phyloP scores from a whole-genome alignment of 148 eudicot genomes.

The Arbutus unedo region DNA sequence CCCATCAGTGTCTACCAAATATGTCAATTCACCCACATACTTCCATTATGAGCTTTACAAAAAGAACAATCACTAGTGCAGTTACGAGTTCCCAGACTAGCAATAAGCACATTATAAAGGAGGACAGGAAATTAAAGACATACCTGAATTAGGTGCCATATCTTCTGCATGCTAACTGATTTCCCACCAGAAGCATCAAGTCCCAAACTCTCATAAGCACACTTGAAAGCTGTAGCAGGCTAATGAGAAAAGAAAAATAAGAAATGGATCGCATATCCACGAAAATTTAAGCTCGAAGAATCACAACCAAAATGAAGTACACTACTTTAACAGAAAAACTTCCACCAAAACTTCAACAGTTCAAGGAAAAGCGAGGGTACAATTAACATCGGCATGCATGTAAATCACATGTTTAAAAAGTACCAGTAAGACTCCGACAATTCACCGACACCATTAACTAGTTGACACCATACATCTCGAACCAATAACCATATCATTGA shows the following conservation, averaged over 20 bases:
- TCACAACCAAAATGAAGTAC: not conserved
- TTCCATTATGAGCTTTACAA: slow-evolving; percentile 1
- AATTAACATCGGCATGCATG: not conserved
- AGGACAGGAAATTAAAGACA: not conserved
- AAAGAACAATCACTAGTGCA: slow-evolving; percentile 15
- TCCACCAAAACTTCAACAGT: not conserved
- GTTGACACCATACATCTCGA: not conserved
- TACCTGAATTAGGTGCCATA: slow-evolving; percentile 93
- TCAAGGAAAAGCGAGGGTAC: not conserved
- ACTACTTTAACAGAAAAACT: slow-evolving; percentile 5
- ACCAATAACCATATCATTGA: not conserved
- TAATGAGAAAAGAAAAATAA: slow-evolving; percentile 20
- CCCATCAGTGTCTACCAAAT: slow-evolving; percentile 61
- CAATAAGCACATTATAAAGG: slow-evolving; percentile 1
- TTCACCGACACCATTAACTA: slow-evolving; percentile 6
- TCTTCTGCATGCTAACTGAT: slow-evolving; percentile 87
- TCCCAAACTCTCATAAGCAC: slow-evolving; percentile 70
- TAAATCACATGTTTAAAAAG: not conserved
- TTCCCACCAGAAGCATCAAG: slow-evolving; percentile 66
- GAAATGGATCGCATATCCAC: not conserved
- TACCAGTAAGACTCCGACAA: slow-evolving; percentile 11
- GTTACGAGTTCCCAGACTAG: not conserved
- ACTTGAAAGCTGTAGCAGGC: slow-evolving; percentile 89
- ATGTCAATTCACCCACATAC: slow-evolving; percentile 9
- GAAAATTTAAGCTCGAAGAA: not conserved